phyloP scores from a whole-genome alignment of 208 protist species.

The Angomonas ambiguus region DNA sequence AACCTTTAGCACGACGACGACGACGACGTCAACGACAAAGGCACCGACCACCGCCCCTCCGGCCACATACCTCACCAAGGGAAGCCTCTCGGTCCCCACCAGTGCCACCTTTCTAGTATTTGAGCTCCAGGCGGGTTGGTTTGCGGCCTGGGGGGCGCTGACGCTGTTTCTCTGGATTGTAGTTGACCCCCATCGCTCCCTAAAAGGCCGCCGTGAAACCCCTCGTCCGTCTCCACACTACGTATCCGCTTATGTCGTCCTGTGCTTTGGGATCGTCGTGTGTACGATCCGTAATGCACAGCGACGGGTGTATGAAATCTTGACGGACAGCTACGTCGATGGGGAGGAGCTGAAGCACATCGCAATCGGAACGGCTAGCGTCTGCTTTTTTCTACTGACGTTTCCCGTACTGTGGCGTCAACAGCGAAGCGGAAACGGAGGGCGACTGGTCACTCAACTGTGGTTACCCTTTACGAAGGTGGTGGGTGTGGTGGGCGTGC shows the following conservation, averaged over 20 bases:
- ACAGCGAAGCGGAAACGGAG: conserved; percentile 21
- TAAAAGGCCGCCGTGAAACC: neutral
- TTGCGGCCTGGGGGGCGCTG: conserved; percentile 37
- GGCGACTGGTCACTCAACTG: conserved; percentile 18
- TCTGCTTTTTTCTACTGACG: conserved; percentile 53
- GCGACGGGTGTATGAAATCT: conserved; percentile 71
- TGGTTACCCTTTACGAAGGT: conserved; percentile 17
- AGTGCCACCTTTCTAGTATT: neutral
- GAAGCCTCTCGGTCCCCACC: neutral
- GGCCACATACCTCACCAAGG: neutral
- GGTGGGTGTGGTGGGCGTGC: conserved; percentile 25
- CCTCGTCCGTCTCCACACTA: neutral
- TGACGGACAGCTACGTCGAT: conserved; percentile 68
- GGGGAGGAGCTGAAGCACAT: conserved; percentile 51
- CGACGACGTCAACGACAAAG: neutral
- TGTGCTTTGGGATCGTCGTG: conserved; percentile 24
- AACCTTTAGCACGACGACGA: neutral
- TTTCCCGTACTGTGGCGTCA: conserved; percentile 56
- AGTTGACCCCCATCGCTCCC: conserved; percentile 14
- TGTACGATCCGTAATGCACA: conserved; percentile 75
- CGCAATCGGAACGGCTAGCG: conserved; percentile 39
- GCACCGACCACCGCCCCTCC: neutral
- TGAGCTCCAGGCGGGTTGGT: conserved; percentile 51
- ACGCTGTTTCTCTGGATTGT: conserved; percentile 56
- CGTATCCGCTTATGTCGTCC: conserved; percentile 28